These are phyloP conservation scores for Cercospora zeae-maydis DNA, from an alignment of 2,329 filamentous ascomycete genomes.

Conservation along the genomic window DNA sequence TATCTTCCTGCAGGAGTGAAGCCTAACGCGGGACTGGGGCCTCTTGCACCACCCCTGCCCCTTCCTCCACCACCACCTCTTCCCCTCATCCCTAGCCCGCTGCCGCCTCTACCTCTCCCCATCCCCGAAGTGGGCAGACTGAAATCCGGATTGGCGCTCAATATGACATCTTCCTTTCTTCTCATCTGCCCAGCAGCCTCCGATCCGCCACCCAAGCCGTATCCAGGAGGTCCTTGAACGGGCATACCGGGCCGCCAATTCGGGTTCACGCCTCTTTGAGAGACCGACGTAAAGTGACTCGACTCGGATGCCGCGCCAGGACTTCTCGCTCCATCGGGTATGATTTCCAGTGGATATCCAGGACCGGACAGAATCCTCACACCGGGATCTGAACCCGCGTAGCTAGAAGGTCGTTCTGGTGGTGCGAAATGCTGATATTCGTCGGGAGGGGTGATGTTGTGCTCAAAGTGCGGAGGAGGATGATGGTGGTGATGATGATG, in stretches of 20 bases:
- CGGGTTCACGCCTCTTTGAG: conserved; percentile 82
- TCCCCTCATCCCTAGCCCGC: conserved; percentile 35
- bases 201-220: conserved; percentile 5
- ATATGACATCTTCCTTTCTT: conserved; percentile 64
- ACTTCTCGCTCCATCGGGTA: conserved; percentile 62
- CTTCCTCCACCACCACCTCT: conserved; percentile 28
- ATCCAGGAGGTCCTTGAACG: conserved; percentile 37
- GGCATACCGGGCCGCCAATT: conserved; percentile 65
- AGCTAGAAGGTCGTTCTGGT: conserved; percentile 60
- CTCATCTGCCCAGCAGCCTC: conserved; percentile 23
- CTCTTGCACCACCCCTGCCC: conserved; percentile 3
- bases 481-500: too few species aligned
- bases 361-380: conserved; percentile 22
- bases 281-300: conserved; percentile 85
- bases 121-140: conserved; percentile 56
- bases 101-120: conserved; percentile 17
- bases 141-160: conserved; percentile 84
- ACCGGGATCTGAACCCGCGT: conserved; percentile 28
- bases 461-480: background rate
- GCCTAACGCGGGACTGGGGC: conserved; percentile 19
- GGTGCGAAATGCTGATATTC: conserved; percentile 41
- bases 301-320: conserved; percentile 64
- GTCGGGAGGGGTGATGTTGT: conserved; percentile 16
- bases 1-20: conserved; percentile 35
- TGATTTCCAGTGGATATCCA: conserved; percentile 52